Conservation (phyloP, 306 rosid genomes). For the Argentina anserina region DNA sequence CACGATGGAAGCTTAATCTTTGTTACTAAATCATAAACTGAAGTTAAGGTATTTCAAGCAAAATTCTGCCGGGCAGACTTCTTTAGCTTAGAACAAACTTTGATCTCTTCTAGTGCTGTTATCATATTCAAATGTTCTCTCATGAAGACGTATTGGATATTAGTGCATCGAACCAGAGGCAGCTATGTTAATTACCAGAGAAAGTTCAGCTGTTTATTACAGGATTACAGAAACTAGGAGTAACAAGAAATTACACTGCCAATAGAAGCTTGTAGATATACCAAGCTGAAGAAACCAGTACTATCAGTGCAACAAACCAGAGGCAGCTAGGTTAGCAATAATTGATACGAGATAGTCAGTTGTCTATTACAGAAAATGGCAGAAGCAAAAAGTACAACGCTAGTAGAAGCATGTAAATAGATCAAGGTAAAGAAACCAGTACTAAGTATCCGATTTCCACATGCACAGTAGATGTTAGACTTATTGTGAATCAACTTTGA, state of each 20-base stretch:
- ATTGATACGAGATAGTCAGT: not conserved
- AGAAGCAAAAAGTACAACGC: slow-evolving; percentile 3
- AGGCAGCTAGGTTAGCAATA: not conserved
- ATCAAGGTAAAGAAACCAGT: not conserved
- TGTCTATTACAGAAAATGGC: slow-evolving; percentile 13
- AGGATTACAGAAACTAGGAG: slow-evolving; percentile 12
- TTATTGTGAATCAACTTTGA: slow-evolving; percentile 26
- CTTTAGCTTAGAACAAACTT: not conserved
- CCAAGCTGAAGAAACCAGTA: not conserved
- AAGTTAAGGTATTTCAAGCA: not conserved
- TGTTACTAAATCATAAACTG: not conserved
- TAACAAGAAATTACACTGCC: slow-evolving; percentile 6
- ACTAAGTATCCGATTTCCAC: not conserved
- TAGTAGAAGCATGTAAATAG: not conserved
- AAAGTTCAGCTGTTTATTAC: slow-evolving; percentile 10
- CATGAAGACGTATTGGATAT: not conserved
- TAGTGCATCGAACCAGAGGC: not conserved
- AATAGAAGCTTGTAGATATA: not conserved
- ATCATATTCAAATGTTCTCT: not conserved
- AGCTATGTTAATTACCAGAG: not conserved
- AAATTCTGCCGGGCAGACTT: not conserved
- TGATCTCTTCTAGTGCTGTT: not conserved
- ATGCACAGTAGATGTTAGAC: not conserved
- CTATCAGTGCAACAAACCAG: not conserved
- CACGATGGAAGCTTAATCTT: not conserved